Evolutionary conservation across 2,329 filamentous ascomycete genomes (phyloP).

Genomic region (Amylocarpus encephaloides): DNA sequence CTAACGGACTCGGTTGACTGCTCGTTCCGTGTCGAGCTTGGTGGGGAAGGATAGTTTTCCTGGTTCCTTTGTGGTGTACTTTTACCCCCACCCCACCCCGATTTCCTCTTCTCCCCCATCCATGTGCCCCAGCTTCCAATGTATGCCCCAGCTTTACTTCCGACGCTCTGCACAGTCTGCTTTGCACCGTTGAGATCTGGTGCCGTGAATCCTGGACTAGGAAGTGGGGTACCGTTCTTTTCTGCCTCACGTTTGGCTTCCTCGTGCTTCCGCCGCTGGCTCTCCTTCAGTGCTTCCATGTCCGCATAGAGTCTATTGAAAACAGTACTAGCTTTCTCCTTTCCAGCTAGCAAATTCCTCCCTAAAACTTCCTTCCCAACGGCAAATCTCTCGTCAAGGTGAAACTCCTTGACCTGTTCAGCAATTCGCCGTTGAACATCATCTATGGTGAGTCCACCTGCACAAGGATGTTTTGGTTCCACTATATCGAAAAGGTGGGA

Average conservation of each 20-base stretch:
- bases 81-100: slow-evolving; percentile 22
- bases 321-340: slow-evolving; percentile 42
- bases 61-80: slow-evolving; percentile 15
- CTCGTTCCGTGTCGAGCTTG: slow-evolving; percentile 4
- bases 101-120: slow-evolving; percentile 70
- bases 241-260: slow-evolving; percentile 37
- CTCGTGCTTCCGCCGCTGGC: slow-evolving; percentile 59
- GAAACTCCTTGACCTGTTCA: slow-evolving; percentile 87
- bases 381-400: slow-evolving; percentile 84
- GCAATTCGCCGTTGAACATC: slow-evolving; percentile 86
- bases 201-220: slow-evolving; percentile 16
- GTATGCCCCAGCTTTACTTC: slow-evolving; percentile 54
- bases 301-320: slow-evolving; percentile 88
- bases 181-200: slow-evolving; percentile 40
- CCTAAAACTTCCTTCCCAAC: slow-evolving; percentile 35
- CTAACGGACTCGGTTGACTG: slow-evolving; percentile 8
- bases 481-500: slow-evolving; percentile 90
- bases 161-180: slow-evolving; percentile 42
- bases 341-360: not conserved
- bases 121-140: slow-evolving; percentile 64
- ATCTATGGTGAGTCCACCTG: slow-evolving; percentile 86
- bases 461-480: slow-evolving; percentile 87
- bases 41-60: slow-evolving; percentile 8
- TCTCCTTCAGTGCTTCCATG: slow-evolving; percentile 74
- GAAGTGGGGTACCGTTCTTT: slow-evolving; percentile 15